These are phyloP conservation scores for Kwoniella europaea DNA, from an alignment of 768 basidiomycete species.

Conservation along the genomic window DNA sequence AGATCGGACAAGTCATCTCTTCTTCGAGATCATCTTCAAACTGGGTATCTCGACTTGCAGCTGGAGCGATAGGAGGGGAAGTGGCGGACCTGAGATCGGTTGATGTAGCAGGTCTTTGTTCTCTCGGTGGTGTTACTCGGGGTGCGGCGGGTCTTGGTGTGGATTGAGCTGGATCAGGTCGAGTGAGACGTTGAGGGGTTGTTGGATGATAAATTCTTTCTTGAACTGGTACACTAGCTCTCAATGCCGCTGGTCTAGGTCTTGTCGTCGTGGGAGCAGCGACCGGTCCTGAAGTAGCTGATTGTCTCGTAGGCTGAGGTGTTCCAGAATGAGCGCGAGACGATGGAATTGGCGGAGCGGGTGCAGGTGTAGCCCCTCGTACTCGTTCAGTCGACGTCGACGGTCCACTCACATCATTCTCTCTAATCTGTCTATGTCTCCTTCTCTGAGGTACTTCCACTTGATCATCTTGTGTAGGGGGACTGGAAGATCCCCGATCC, in stretches of 20 bases:
- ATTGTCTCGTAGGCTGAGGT: background rate
- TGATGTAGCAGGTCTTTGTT: background rate
- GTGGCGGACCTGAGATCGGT: background rate
- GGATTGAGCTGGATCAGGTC: background rate
- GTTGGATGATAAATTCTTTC: background rate
- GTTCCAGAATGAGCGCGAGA: background rate
- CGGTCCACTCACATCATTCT: background rate
- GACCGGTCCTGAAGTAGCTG: no score
- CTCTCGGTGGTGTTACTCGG: background rate
- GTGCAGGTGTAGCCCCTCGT: background rate
- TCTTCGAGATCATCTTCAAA: conserved; percentile 18
- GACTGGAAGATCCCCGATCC: background rate
- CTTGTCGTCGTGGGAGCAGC: background rate
- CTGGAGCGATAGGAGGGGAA: background rate
- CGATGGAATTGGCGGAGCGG: background rate
- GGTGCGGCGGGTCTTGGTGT: background rate
- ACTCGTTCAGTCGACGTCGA: background rate
- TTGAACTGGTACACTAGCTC: background rate
- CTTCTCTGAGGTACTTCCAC: background rate
- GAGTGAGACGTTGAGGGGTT: background rate
- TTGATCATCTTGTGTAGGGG: background rate
- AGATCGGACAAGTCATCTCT: conserved; percentile 25
- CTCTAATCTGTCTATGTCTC: background rate
- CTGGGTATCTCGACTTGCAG: background rate
- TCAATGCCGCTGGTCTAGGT: background rate